A percentile compares a stretch with the other conserved stretches of the same genome.
These are phyloP conservation scores for Centrapalus pauciflorus DNA, from an alignment of 129 eudicot species.

Conservation along the genomic window DNA sequence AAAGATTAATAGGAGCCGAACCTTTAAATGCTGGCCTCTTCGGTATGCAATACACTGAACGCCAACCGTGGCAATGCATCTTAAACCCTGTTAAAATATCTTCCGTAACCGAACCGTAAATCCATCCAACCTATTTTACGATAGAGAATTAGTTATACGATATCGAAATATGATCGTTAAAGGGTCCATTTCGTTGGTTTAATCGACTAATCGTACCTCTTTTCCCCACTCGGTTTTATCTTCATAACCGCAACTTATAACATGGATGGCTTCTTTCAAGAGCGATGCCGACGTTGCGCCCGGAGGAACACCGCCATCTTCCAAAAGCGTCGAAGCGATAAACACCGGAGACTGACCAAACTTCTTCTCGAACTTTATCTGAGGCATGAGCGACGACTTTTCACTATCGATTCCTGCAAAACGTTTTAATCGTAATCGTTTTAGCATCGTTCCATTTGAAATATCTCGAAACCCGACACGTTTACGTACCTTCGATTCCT, in stretches of 20 bases:
- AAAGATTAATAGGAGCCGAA: constrained; percentile 86
- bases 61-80: constrained; percentile 95
- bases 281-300: constrained; percentile 75
- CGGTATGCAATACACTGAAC: constrained; percentile 89
- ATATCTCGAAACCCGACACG: not conserved
- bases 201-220: constrained; percentile 60
- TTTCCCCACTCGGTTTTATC: constrained; percentile 96
- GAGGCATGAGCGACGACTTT: constrained; percentile 85
- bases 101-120: constrained; percentile 86
- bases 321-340: constrained; percentile 81
- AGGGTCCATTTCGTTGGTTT: not conserved
- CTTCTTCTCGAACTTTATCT: constrained; percentile 83
- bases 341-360: constrained; percentile 91
- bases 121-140: constrained; percentile 73
- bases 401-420: constrained; percentile 78
- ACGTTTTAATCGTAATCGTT: not conserved
- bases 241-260: constrained; percentile 89
- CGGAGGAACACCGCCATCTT: constrained; percentile 75
- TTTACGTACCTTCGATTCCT: constrained; percentile 82
- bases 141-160: not conserved
- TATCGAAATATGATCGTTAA: not conserved
- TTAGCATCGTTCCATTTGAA: not conserved
- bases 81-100: constrained; percentile 89
- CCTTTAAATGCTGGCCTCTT: constrained; percentile 82
- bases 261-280: constrained; percentile 94